Evolutionary conservation across 1,284 basidiomycete genomes (phyloP).

Genomic region (Xerocomus nothofagi): DNA sequence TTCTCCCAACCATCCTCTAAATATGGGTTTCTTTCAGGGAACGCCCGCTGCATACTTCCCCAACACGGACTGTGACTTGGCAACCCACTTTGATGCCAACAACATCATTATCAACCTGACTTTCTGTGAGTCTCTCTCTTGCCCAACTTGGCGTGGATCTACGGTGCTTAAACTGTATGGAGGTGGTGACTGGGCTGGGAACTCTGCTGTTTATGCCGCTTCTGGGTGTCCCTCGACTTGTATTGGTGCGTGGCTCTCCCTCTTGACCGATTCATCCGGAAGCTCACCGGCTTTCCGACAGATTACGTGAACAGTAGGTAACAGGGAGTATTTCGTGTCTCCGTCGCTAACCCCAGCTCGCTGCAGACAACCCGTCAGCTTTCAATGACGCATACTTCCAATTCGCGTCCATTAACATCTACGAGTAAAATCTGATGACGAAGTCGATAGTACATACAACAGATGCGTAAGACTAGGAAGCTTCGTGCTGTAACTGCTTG

Average conservation of each 20-base stretch:
- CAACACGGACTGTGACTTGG: constrained; percentile 38
- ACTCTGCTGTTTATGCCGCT: constrained; percentile 26
- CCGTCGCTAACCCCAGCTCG: not conserved
- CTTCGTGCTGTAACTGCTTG: not conserved
- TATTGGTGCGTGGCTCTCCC: constrained; percentile 24
- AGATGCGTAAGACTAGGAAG: not conserved
- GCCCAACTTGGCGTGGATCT: not conserved
- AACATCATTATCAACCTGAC: constrained; percentile 45
- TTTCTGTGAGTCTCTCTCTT: constrained; percentile 32
- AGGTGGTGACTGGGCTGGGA: constrained; percentile 48
- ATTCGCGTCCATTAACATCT: constrained; percentile 42
- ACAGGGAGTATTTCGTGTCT: not conserved
- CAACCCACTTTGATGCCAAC: constrained; percentile 38
- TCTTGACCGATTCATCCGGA: not conserved
- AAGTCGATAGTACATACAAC: not conserved
- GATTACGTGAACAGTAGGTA: constrained; percentile 37
- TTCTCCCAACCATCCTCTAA: constrained; percentile 6
- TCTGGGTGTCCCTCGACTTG: constrained; percentile 39
- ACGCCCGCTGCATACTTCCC: constrained; percentile 42
- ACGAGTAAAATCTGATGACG: constrained; percentile 20
- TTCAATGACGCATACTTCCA: constrained; percentile 56
- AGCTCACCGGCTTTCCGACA: not conserved
- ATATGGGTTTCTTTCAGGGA: constrained; percentile 33
- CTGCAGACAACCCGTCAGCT: constrained; percentile 44
- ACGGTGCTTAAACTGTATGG: not conserved